Evolutionary conservation across 1,139 yeast genomes (phyloP).

Genomic region (Dujonia santamariae): DNA sequence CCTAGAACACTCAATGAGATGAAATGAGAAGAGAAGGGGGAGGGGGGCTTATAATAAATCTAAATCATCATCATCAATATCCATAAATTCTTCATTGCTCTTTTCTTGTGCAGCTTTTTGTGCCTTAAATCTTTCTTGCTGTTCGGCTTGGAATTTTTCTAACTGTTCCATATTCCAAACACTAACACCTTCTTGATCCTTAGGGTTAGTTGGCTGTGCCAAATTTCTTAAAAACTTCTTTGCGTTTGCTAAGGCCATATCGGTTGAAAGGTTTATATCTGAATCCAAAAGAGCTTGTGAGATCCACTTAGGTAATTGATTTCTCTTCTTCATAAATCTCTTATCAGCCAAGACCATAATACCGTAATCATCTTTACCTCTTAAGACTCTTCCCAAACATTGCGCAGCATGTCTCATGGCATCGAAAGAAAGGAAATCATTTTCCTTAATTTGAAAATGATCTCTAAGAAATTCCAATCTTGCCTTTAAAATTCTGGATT

Average conservation of each 20-base stretch:
- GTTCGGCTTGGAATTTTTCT: conserved; percentile 56
- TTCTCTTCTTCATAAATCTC: conserved; percentile 80
- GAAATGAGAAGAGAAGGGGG: no score
- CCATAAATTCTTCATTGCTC: conserved; percentile 40
- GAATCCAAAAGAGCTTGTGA: conserved; percentile 90
- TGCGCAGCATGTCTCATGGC: conserved; percentile 99
- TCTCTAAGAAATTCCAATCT: conserved; percentile 90
- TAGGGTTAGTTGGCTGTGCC: conserved; percentile 91
- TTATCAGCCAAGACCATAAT: conserved; percentile 97
- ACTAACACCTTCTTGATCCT: conserved; percentile 91
- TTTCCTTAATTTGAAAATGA: conserved; percentile 87
- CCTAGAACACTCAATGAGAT: no score
- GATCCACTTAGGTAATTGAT: conserved; percentile 95
- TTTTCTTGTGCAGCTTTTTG: conserved; percentile 16
- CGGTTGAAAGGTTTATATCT: conserved; percentile 88
- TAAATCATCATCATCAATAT: conserved; percentile 46
- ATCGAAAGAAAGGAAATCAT: conserved; percentile 92
- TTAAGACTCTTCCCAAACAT: conserved; percentile 90
- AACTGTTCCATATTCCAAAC: conserved; percentile 86
- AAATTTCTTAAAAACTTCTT: conserved; percentile 86
- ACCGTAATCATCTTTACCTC: conserved; percentile 98
- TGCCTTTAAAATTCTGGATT: conserved; percentile 91
- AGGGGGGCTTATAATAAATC: conserved; percentile 30
- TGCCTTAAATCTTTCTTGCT: conserved; percentile 21
- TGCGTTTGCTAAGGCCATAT: conserved; percentile 95